Base-by-base conservation (phyloP, 441 rosid species). In the Populus hybrid region DNA sequence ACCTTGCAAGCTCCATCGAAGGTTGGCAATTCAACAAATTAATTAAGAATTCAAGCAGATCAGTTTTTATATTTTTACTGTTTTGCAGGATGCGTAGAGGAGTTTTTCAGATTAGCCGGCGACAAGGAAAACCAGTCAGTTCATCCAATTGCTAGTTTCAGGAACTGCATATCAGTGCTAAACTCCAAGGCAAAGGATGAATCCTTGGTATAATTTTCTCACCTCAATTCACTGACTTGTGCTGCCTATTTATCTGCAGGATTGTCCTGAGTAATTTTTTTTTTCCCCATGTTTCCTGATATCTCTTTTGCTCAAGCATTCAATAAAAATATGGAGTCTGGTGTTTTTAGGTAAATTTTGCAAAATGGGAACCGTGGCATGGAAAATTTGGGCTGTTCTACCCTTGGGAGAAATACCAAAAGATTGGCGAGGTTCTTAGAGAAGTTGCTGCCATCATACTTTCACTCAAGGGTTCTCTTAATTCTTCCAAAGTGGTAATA, bases 331-430 rank as follows among this genome's bases (percentile, higher is more conserved):
- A 50, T 50, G 38, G 42, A 68, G 36, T 30, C 20, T 67, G 8
- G 14, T 35, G 14, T 11, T 18, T 5, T 67, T 84, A 91, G 95
- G 89, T 80, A 54, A 87, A 83, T 81, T 90, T 90, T 77, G 96
- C 96, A 6, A 90, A 81, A 83, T 92, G 96, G 96, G 96, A 90
- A 83, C 95, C 95, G 20, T 87, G 93, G 91, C 93, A 91, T 68
- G 89, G 93, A 4, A 87, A 82, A 73, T 91, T 89, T 67, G 92
- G 93, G 38, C 77, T 86, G 24, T 81, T 81, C 67, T 80, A 89
- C 63, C 93, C 93, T 1, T 91, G 93, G 95, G 65, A 77, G 54
- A 86, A 86, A 67, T 91, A 90, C 82, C 80, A 88, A 23, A 38
- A 83, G 46, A 85, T 88, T 50, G 91, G 89, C 65, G 91, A 88